phyloP scores from a whole-genome alignment of 768 basidiomycete species.

The Tephrocybe sp. region DNA sequence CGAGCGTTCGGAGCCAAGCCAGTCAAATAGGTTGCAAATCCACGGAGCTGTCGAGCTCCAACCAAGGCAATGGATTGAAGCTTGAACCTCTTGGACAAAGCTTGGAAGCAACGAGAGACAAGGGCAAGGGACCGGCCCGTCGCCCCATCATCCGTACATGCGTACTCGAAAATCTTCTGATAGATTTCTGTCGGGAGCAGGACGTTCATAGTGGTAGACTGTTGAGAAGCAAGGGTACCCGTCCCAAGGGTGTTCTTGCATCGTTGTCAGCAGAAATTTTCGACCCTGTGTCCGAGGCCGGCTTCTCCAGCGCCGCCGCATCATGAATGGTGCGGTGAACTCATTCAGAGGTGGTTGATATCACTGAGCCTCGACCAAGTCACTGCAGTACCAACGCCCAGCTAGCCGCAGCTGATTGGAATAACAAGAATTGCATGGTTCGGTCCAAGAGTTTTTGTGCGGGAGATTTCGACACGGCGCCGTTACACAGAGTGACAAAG shows the following conservation, averaged over 20 bases:
- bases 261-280: too few relatives aligned
- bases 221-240: neutral
- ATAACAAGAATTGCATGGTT: too few relatives aligned
- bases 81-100: constrained; percentile 23
- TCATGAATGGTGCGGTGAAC: too few relatives aligned
- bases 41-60: constrained; percentile 23
- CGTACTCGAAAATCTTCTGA: constrained; percentile 27
- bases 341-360: too few relatives aligned
- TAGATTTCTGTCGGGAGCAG: constrained; percentile 28
- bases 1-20: constrained; percentile 20
- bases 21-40: constrained; percentile 23
- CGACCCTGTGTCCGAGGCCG: too few relatives aligned
- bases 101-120: constrained; percentile 30
- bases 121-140: constrained; percentile 37
- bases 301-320: too few relatives aligned
- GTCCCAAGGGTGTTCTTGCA: too few relatives aligned
- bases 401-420: too few relatives aligned
- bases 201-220: neutral
- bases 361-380: too few relatives aligned
- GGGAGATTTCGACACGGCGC: neutral
- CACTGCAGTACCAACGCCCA: too few relatives aligned
- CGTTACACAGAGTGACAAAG: neutral
- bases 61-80: constrained; percentile 29
- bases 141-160: constrained; percentile 34
- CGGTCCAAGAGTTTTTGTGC: too few relatives aligned